Evolutionary conservation across 768 basidiomycete genomes (phyloP), one percentile per base, ranked within the genome.

Genomic region (Boletus subcaerulescens): DNA sequence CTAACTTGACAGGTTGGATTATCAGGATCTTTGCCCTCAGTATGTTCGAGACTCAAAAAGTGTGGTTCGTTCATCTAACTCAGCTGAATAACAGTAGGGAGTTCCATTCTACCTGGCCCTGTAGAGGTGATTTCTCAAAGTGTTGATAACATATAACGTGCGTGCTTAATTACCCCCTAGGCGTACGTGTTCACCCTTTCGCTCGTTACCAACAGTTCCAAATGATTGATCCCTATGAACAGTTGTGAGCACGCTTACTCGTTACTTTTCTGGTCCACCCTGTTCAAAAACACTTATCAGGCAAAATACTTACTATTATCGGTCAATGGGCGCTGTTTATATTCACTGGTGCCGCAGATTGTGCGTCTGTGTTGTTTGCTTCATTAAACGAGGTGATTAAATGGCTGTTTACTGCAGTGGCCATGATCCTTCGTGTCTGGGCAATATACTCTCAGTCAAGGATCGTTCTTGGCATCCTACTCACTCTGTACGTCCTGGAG

Each of bases 361-460:
- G 60, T 55, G 45, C 24, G 60, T 51, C 17, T n/a, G 0, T 29
- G n/a, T 41, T 35, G 20, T 5, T 43, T 22, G 17, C 20, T 14
- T 22, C 18, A 24, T 36, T 15, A 15, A 15, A 18, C 8, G 6
- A 22, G 7, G 10, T 5, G 24, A 39, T 20, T 31, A 10, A 14
- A 38, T 29, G 24, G 49, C 15, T 2, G 3, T 3, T n/a, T 17
- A 7, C 17, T 45, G 11, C 11, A 60, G 60, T 62, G 46, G 41
- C 31, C 8, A 62, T 62, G 60, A 52, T 63, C 24, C 50, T 63
- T 11, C 61, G 56, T 33, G 43, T 63, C 20, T 63, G 56, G 52
- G 56, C 46, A 39, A 20, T 61, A 33, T 59, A 61, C 26, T 4
- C 11, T 12, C 41, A 20, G 7, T 61, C 61, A 5, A 59, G 32